Percentiles rank a stretch among this genome's conserved stretches.
Evolutionary conservation across 1,139 yeast genomes (phyloP).

Genomic region (Diutina catenulata): DNA sequence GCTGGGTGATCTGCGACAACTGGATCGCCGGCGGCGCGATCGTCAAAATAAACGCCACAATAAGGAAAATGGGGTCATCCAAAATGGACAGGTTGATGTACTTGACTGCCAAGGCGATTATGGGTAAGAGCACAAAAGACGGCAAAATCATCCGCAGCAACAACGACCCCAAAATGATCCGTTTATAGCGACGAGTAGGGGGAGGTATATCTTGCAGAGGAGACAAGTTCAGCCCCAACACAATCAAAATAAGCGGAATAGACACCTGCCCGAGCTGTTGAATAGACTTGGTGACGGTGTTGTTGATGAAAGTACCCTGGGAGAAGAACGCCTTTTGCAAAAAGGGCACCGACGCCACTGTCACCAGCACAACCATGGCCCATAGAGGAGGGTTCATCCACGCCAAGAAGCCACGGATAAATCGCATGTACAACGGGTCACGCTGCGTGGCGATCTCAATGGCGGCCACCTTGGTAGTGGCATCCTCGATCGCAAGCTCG

Average conservation of each 20-base stretch:
- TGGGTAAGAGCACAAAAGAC: constrained; percentile 52
- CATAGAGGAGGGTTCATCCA: constrained; percentile 94
- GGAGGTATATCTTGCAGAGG: constrained; percentile 60
- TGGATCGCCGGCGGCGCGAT: constrained; percentile 82
- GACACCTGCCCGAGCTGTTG: constrained; percentile 79
- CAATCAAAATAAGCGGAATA: constrained; percentile 69
- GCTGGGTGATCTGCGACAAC: constrained; percentile 69
- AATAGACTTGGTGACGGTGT: constrained; percentile 16
- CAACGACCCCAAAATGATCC: constrained; percentile 56
- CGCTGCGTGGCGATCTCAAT: not conserved
- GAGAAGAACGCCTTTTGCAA: constrained; percentile 41
- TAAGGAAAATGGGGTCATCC: constrained; percentile 74
- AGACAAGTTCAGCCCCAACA: constrained; percentile 63
- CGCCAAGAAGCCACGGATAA: constrained; percentile 20
- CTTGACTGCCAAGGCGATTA: constrained; percentile 56
- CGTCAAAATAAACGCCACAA: constrained; percentile 64
- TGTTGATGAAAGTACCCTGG: constrained; percentile 18
- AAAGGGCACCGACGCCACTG: constrained; percentile 72
- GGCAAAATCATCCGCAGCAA: constrained; percentile 72
- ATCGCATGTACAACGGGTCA: no score
- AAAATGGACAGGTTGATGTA: constrained; percentile 55
- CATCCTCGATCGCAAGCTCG: not conserved
- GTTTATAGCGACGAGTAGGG: constrained; percentile 43
- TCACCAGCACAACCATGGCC: constrained; percentile 75
- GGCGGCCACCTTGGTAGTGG: not conserved